Evolutionary conservation across 202 grass and related monocot species (phyloP).

Genomic region (Dendrocalamus latiflorus): DNA sequence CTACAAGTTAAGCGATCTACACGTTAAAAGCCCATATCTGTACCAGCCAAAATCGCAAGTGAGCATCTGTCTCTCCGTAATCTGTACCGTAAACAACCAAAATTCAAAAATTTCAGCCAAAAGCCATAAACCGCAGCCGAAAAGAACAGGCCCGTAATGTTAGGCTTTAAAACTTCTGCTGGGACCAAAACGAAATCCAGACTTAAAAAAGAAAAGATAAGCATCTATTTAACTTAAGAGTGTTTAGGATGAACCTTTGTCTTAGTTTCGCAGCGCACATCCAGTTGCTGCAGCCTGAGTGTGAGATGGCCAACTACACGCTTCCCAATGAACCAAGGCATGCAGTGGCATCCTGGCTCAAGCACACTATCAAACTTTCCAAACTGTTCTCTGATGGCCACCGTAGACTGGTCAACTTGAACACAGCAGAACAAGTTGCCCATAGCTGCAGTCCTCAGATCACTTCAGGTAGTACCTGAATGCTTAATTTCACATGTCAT

Average conservation of each 20-base stretch:
- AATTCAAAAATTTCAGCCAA: too few species aligned
- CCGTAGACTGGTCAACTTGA: slow-evolving; percentile 35
- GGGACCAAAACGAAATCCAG: neutral
- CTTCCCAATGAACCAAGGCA: slow-evolving; percentile 42
- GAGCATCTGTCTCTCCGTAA: too few species aligned
- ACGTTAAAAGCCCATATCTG: too few species aligned
- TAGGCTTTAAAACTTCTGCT: neutral
- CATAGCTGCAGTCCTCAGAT: slow-evolving; percentile 27
- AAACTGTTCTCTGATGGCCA: slow-evolving; percentile 35
- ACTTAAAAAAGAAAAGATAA: neutral
- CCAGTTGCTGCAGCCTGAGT: slow-evolving; percentile 37
- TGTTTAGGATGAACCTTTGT: slow-evolving; percentile 34
- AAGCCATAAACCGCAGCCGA: too few species aligned
- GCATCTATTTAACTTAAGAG: neutral
- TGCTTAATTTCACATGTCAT: slow-evolving; percentile 14
- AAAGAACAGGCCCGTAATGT: too few species aligned
- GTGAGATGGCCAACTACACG: slow-evolving; percentile 38
- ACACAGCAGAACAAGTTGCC: slow-evolving; percentile 36
- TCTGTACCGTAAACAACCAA: too few species aligned
- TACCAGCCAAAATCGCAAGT: too few species aligned
- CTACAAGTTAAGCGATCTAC: too few species aligned
- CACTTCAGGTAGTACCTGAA: slow-evolving; percentile 25
- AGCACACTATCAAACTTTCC: slow-evolving; percentile 35
- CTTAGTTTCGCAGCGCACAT: slow-evolving; percentile 42
- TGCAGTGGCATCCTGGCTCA: slow-evolving; percentile 32